Evolutionary conservation across 805 yeast genomes (phyloP).

Genomic region (Wickerhamomyces strasburgensis): DNA sequence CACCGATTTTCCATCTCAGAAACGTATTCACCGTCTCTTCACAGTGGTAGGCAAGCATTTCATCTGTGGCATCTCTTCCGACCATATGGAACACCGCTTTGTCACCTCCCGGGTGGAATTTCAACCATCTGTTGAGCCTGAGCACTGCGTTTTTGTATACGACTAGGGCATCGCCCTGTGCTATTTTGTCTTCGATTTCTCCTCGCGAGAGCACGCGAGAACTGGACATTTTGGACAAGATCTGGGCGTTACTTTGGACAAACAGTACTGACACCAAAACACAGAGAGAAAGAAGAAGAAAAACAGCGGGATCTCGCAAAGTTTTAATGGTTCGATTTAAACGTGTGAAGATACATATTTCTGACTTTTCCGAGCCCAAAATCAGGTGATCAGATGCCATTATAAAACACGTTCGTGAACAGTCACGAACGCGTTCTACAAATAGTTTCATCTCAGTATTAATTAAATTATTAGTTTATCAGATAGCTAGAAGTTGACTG

Average conservation of each 20-base stretch:
- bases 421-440: no score
- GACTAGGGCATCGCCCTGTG: conserved; percentile 65
- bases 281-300: no score
- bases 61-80: conserved; percentile 88
- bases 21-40: conserved; percentile 51
- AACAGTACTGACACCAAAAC: no score
- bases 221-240: no score
- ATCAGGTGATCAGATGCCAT: no score
- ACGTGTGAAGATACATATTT: no score
- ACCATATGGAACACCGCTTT: conserved; percentile 79
- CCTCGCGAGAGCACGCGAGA: conserved; percentile 30
- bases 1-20: conserved; percentile 59
- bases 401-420: no score
- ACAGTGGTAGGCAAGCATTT: conserved; percentile 79
- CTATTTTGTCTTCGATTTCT: conserved; percentile 55
- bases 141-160: conserved; percentile 58
- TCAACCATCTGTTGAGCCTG: conserved; percentile 65
- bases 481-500: conserved; percentile 44
- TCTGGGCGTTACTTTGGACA: no score
- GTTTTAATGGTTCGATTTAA: no score
- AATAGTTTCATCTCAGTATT: no score
- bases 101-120: conserved; percentile 84
- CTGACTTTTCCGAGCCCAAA: no score
- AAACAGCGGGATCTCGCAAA: no score
- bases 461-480: not conserved